Conservation (phyloP, 257 asterid species). For the Verbascum thapsus region DNA sequence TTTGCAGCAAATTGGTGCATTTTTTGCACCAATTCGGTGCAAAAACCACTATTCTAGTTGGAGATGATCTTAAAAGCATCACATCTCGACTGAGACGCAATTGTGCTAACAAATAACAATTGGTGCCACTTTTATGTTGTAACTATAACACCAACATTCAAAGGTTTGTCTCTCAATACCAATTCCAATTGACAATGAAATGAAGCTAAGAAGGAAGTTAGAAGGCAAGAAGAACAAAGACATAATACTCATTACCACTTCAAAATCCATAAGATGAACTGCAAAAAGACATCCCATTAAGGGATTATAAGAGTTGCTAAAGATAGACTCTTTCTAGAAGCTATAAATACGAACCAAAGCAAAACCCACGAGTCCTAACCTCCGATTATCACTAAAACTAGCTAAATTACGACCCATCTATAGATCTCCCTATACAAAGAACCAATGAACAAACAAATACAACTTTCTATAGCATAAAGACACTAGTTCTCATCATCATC, state of each 20-base stretch:
- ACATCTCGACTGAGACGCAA: too few species aligned
- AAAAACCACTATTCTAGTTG: too few species aligned
- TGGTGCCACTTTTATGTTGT: too few species aligned
- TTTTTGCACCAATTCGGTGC: too few species aligned
- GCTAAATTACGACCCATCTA: constrained; percentile 32
- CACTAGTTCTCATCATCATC: neutral
- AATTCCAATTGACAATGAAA: too few species aligned
- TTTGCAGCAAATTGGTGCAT: too few species aligned
- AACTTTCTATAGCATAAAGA: constrained; percentile 20
- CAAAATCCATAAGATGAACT: constrained; percentile 32
- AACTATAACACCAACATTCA: too few species aligned
- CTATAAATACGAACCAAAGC: constrained; percentile 10
- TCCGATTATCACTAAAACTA: constrained; percentile 29
- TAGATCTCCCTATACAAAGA: constrained; percentile 43
- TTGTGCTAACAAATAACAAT: too few species aligned
- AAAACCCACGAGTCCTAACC: constrained; percentile 30
- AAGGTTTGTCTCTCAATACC: too few species aligned
- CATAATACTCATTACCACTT: constrained; percentile 20
- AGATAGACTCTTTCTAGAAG: neutral
- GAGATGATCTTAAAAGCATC: too few species aligned
- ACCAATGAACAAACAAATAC: constrained; percentile 37
- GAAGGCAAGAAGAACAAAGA: neutral
- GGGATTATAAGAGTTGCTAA: constrained; percentile 8
- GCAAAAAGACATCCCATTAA: constrained; percentile 43
- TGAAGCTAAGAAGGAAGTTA: too few species aligned